A percentile compares a stretch with the other conserved stretches of the same genome.
Conservation (phyloP, 2,329 filamentous ascomycete genomes). For the Stromatinia cepivora region DNA sequence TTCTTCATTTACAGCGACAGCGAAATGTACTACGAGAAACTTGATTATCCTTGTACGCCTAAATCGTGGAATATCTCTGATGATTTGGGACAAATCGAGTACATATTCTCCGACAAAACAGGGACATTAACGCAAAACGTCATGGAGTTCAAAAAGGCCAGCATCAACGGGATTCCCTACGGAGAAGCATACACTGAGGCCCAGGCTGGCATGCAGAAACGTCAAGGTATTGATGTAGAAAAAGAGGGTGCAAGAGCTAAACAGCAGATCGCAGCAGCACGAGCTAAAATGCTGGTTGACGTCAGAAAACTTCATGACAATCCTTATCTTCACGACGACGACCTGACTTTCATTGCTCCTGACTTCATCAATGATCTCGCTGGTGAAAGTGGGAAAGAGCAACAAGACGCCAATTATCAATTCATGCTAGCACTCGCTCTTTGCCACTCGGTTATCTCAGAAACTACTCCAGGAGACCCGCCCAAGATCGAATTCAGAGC, state of each 20-base stretch:
- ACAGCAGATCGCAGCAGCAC: constrained; percentile 77
- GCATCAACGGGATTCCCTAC: constrained; percentile 93
- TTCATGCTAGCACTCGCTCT: constrained; percentile 95
- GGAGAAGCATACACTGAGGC: constrained; percentile 98
- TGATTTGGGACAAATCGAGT: constrained; percentile 96
- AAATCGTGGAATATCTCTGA: constrained; percentile 99
- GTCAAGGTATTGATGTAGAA: constrained; percentile 83
- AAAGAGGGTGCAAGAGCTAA: constrained; percentile 71
- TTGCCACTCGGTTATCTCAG: constrained; percentile 96
- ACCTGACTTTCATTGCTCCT: constrained; percentile 88
- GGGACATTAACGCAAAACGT: constrained; percentile 89
- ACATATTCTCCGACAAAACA: constrained; percentile 97
- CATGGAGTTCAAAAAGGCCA: constrained; percentile 99
- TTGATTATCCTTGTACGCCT: constrained; percentile 93
- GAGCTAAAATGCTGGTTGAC: constrained; percentile 67
- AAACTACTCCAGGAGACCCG: constrained; percentile 83
- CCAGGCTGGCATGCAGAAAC: constrained; percentile 92
- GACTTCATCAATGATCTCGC: constrained; percentile 82
- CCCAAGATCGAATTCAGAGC: constrained; percentile 94
- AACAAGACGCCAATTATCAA: constrained; percentile 74
- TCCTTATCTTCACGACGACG: constrained; percentile 84
- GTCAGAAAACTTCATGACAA: constrained; percentile 82
- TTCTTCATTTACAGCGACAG: constrained; percentile 97
- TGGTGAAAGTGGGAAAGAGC: constrained; percentile 73
- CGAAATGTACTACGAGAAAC: constrained; percentile 93